Evolutionary conservation across 1,139 yeast genomes (phyloP), one percentile per base, ranked within the genome.

Genomic region (Kurtzmaniella quercitrusa): DNA sequence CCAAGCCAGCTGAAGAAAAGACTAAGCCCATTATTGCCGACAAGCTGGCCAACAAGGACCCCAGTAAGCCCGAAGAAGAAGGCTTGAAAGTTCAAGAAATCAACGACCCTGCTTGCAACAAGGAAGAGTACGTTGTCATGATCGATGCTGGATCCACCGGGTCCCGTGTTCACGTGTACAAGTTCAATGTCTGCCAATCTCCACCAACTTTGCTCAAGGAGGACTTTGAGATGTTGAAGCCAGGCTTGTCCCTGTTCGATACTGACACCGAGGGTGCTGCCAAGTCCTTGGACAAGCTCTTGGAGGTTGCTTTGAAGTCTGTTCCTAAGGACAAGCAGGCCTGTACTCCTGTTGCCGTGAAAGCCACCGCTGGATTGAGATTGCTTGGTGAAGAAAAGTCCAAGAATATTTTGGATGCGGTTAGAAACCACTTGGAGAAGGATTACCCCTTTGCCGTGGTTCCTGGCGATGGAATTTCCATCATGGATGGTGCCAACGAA

Each of bases 131-230:
- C 50, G 97, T 91, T 33, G 79, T 93, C 24, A 89, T 93, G 96
- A 73, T 93, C 43, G 98, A 93, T 67, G 98, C 98, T 2, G 98
- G 98, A 12, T 89, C 97, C 2, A 85, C 96, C 7, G 98, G 98
- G 27, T 90, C 97, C 21, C 82, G 98, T 62, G 88, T 93, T 33
- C 98, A 93, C 63, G 85, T 93, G 33, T 93, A 93, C 66, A 83
- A 86, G 59, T 93, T 93, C 68, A 87, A 89, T 67, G 81, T 89
- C 44, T 90, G 98, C 59, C 70, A 75, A 44, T 73, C 85, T 40
- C 93, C 95, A 46, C 98, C 98, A 34, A 73, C 66, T 46, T 79
- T 94, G 51, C 66, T 89, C 46, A 70, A 76, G 41, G 99, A 93
- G 68, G 79, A 75, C 44, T 94, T 93, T 62, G 75, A 90, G 60